A percentile compares a stretch with the other conserved stretches of the same genome.
Evolutionary conservation across 1,284 basidiomycete genomes (phyloP).

Genomic region (Fomitopsis betulina): DNA sequence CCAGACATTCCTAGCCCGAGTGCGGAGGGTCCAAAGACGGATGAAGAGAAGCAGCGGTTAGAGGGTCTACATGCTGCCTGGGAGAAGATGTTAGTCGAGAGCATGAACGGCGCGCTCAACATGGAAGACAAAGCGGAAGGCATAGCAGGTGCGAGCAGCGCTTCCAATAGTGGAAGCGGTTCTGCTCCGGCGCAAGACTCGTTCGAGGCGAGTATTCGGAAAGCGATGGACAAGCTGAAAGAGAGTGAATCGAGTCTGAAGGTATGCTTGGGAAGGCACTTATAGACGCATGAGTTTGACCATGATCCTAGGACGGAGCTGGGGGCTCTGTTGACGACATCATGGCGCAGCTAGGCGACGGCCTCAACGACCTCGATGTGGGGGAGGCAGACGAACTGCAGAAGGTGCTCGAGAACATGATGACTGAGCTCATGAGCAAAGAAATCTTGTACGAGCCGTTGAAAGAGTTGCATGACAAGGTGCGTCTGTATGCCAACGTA

Average conservation of each 20-base stretch:
- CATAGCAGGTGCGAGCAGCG: slow-evolving; percentile 18
- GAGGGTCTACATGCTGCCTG: slow-evolving; percentile 60
- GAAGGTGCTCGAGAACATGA: slow-evolving; percentile 85
- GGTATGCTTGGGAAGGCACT: slow-evolving; percentile 19
- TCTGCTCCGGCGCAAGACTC: slow-evolving; percentile 26
- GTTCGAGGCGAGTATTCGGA: slow-evolving; percentile 77
- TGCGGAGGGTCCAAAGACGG: slow-evolving; percentile 28
- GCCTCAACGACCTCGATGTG: slow-evolving; percentile 17
- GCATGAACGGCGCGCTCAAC: slow-evolving; percentile 48
- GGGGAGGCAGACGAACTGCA: slow-evolving; percentile 58
- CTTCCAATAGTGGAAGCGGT: slow-evolving; percentile 21
- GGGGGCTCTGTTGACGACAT: slow-evolving; percentile 45
- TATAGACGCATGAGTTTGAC: neutral
- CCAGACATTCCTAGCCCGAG: slow-evolving; percentile 12
- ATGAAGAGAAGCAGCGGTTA: slow-evolving; percentile 36
- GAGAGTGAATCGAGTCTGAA: slow-evolving; percentile 62
- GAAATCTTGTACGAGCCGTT: slow-evolving; percentile 92
- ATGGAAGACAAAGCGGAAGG: slow-evolving; percentile 23
- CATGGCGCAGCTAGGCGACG: slow-evolving; percentile 40
- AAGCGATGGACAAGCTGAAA: slow-evolving; percentile 79
- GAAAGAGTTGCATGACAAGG: slow-evolving; percentile 85
- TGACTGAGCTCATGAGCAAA: slow-evolving; percentile 92
- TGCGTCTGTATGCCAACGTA: slow-evolving; percentile 26
- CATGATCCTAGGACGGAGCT: slow-evolving; percentile 18
- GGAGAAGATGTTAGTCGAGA: slow-evolving; percentile 74